phyloP scores from a whole-genome alignment of 345 rosid genomes.

The Durio zibethinus region DNA sequence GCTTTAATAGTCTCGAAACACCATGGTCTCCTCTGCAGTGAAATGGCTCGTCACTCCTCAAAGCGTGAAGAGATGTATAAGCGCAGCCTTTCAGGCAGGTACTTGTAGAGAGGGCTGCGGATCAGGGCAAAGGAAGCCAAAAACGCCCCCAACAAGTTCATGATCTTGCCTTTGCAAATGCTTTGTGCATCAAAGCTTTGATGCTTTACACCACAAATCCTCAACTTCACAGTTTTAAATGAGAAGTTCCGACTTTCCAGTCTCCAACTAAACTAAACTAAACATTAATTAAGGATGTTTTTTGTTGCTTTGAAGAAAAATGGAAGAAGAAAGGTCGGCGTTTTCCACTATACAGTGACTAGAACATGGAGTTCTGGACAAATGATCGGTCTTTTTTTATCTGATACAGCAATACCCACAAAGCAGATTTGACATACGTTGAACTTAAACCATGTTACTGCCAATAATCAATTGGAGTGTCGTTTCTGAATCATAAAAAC shows the following conservation, averaged over 20 bases:
- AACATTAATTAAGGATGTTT: neutral
- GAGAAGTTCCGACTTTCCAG: neutral
- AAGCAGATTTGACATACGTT: too few species aligned
- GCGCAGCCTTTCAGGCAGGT: neutral
- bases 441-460: too few species aligned
- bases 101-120: neutral
- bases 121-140: neutral
- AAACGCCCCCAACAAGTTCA: slow-evolving; percentile 8
- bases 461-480: neutral
- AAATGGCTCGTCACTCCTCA: neutral
- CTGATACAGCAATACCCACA: too few species aligned
- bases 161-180: neutral
- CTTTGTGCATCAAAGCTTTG: neutral
- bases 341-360: neutral
- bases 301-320: neutral
- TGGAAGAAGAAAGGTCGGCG: neutral
- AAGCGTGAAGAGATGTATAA: slow-evolving; percentile 2
- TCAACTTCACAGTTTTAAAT: neutral
- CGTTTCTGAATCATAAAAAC: neutral
- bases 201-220: neutral
- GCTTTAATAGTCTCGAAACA: slow-evolving; percentile 1
- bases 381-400: neutral
- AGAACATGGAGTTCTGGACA: neutral
- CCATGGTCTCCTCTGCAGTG: slow-evolving; percentile 5
- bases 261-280: neutral